Evolutionary conservation across 2,329 filamentous ascomycete species (phyloP), one percentile per base, ranked within the genome.

Genomic region (Colletotrichum aenigma): DNA sequence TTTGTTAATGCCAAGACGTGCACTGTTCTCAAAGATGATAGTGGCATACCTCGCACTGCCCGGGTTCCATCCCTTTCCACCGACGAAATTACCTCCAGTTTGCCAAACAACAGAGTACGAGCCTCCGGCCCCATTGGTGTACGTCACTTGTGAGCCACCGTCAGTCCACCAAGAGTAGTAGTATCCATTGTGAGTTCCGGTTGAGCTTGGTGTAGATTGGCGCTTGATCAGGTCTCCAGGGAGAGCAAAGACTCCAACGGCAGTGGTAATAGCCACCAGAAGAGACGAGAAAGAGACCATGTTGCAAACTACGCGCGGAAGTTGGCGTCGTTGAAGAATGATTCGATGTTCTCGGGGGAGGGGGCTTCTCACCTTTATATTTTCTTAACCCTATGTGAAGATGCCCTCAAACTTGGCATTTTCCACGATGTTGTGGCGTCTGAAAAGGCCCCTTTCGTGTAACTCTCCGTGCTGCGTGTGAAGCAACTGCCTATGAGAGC

Each of bases 41-140:
- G 10, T 2, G 2, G 76, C 83, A 74, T 85, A 91, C 88, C 88
- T 84, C 24, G 85, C 82, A 74, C 81, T 84, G 69, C 90, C 90
- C 21, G 89, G 87, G 71, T 87, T 87, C 89, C 90, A 92, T 52
- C 91, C 90, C 82, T 91, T 92, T 36, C 90, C 91, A 74, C 85
- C 89, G 36, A 91, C 89, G 61, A 91, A 88, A 84, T 91, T 90
- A 38, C 89, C 89, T 28, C 81, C 82, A 62, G 84, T 84, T 5
- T 72, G 71, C 89, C 89, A 91, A 43, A 78, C 79, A 1, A 88
- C 83, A 38, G 79, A 85, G 83, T 90, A 90, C 32, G 82, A 79
- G 2, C 88, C 88, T 4, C 78, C 83, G 7, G 79, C 78, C 3
- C 84, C 83, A 79, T 89, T 89, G 70, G 79, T 87, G 81, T 83